These are phyloP conservation scores for Priceomyces carsonii DNA, from an alignment of 805 yeast species.

Conservation along the genomic window DNA sequence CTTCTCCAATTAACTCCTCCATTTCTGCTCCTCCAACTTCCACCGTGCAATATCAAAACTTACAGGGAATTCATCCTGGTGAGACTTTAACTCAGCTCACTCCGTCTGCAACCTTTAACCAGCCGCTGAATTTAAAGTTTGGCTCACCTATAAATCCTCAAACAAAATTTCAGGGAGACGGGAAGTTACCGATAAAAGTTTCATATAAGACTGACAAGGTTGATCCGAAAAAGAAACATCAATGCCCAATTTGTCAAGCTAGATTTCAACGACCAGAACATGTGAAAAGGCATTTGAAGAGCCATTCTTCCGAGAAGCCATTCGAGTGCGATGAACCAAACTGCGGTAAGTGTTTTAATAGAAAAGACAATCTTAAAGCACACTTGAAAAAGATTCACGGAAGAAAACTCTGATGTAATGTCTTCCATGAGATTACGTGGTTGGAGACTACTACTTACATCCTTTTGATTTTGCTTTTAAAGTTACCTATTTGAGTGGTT, in stretches of 20 bases:
- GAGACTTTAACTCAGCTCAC: constrained; percentile 22
- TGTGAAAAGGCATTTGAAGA: constrained; percentile 63
- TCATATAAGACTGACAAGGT: constrained; percentile 32
- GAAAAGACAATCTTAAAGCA: constrained; percentile 61
- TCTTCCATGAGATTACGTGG: no score
- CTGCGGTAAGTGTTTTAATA: constrained; percentile 57
- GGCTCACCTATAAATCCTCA: constrained; percentile 8
- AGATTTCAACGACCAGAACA: constrained; percentile 72
- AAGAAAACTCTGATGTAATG: constrained; percentile 10
- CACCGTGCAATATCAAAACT: constrained; percentile 2
- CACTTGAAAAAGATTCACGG: constrained; percentile 63
- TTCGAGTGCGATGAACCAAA: constrained; percentile 51
- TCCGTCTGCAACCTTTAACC: constrained; percentile 30
- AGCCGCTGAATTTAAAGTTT: constrained; percentile 7
- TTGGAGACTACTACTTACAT: no score
- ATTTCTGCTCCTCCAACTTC: constrained; percentile 12
- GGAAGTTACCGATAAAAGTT: constrained; percentile 20
- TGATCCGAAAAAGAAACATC: constrained; percentile 57
- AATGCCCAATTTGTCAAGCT: constrained; percentile 64
- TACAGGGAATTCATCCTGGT: constrained; percentile 2
- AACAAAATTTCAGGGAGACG: constrained; percentile 12
- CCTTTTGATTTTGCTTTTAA: no score
- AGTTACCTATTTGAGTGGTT: no score
- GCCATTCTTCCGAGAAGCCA: constrained; percentile 60
- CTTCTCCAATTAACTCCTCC: constrained; percentile 16